These are phyloP conservation scores for Lachancea fermentati DNA, from an alignment of 805 yeast genomes.

Conservation along the genomic window DNA sequence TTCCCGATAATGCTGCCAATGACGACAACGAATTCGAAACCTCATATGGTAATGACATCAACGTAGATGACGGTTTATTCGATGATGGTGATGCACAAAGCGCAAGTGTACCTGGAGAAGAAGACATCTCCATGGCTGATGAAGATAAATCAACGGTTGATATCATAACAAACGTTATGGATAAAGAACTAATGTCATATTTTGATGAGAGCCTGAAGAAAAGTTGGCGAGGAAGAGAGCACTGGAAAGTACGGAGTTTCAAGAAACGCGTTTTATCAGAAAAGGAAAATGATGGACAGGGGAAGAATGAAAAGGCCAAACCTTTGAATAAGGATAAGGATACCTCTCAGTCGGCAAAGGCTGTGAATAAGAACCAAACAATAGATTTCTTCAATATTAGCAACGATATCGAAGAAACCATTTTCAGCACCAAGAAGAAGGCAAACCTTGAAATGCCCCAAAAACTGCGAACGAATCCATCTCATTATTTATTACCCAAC, in stretches of 20 bases:
- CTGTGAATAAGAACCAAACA: slow-evolving; percentile 31
- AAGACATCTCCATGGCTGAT: slow-evolving; percentile 17
- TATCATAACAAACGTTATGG: slow-evolving; percentile 35
- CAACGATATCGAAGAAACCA: slow-evolving; percentile 34
- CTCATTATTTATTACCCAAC: slow-evolving; percentile 56
- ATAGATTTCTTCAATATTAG: slow-evolving; percentile 42
- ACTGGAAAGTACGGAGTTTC: slow-evolving; percentile 74
- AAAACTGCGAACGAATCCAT: slow-evolving; percentile 36
- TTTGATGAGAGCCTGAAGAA: slow-evolving; percentile 65
- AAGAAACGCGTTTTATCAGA: slow-evolving; percentile 33
- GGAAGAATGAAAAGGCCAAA: slow-evolving; percentile 2
- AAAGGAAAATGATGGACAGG: slow-evolving; percentile 9
- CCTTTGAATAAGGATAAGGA: slow-evolving; percentile 5
- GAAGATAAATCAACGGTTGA: slow-evolving; percentile 19
- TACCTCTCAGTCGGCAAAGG: slow-evolving; percentile 22
- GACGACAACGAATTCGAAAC: slow-evolving; percentile 16
- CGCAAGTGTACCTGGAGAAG: slow-evolving; percentile 15
- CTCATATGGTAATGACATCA: slow-evolving; percentile 12
- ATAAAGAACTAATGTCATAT: slow-evolving; percentile 67
- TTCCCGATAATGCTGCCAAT: slow-evolving; percentile 27
- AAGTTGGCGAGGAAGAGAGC: slow-evolving; percentile 90
- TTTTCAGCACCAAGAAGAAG: slow-evolving; percentile 37
- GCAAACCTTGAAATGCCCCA: slow-evolving; percentile 39
- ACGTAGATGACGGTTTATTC: slow-evolving; percentile 12
- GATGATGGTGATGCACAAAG: slow-evolving; percentile 17